Percentiles rank a stretch among this genome's conserved stretches.
These are phyloP conservation scores for Pyrenochaeta sp. DNA, from an alignment of 2,329 filamentous ascomycete genomes.

Conservation along the genomic window DNA sequence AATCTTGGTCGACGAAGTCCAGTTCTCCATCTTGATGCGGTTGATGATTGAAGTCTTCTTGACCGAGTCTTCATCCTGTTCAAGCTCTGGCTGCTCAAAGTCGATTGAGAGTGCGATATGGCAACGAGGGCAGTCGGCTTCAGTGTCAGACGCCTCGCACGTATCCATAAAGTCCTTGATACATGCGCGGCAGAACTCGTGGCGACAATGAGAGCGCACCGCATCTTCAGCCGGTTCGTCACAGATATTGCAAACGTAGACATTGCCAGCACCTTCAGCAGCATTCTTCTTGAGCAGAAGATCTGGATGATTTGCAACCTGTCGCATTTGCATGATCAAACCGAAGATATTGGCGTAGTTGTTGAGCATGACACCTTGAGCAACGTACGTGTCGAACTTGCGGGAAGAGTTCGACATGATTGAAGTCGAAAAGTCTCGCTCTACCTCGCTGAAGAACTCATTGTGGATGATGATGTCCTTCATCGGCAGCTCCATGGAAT, in stretches of 20 bases:
- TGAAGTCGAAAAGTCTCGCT: constrained; percentile 92
- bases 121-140: constrained; percentile 82
- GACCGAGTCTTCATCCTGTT: constrained; percentile 83
- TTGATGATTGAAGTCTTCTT: constrained; percentile 99
- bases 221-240: constrained; percentile 96
- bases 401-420: constrained; percentile 93
- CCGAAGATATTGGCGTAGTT: constrained; percentile 97
- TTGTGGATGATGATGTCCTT: constrained; percentile 93
- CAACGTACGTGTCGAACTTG: constrained; percentile 94
- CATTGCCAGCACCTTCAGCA: constrained; percentile 83
- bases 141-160: constrained; percentile 68
- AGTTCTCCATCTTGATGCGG: constrained; percentile 97
- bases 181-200: constrained; percentile 88
- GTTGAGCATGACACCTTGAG: constrained; percentile 89
- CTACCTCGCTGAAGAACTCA: constrained; percentile 95
- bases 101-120: constrained; percentile 91
- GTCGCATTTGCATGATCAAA: constrained; percentile 98
- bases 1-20: constrained; percentile 98
- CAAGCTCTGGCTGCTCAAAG: constrained; percentile 92
- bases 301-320: constrained; percentile 96
- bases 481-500: constrained; percentile 94
- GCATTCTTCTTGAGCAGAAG: constrained; percentile 85
- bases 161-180: constrained; percentile 82
- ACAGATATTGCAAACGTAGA: constrained; percentile 91
- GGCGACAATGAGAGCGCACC: constrained; percentile 88